phyloP scores from a whole-genome alignment of 495 filamentous ascomycete genomes.

The Hypoxylon crocopeplum region DNA sequence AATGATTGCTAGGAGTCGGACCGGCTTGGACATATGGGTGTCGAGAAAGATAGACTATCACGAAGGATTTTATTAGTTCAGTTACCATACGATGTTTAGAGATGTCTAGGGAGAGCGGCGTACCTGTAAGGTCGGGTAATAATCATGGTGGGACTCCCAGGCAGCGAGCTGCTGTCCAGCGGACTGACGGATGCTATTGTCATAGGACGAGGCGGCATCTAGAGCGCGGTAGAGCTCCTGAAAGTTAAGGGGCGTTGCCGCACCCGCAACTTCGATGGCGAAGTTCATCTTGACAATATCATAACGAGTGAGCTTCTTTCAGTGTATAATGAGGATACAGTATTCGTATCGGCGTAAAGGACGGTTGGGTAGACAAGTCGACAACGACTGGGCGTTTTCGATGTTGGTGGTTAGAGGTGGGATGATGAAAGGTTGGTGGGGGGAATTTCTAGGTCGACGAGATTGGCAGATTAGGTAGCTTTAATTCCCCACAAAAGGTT shows the following conservation, averaged over 20 bases:
- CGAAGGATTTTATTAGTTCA: slow-evolving; percentile 20
- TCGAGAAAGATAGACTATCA: slow-evolving; percentile 80
- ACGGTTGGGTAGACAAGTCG: background rate
- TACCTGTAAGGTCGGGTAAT: slow-evolving; percentile 82
- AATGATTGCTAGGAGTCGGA: slow-evolving; percentile 89
- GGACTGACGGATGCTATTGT: slow-evolving; percentile 76
- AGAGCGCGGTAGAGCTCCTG: slow-evolving; percentile 76
- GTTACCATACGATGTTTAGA: background rate
- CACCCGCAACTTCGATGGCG: slow-evolving; percentile 61
- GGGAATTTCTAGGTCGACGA: no score
- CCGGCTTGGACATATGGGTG: slow-evolving; percentile 71
- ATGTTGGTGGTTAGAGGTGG: no score
- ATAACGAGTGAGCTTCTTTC: background rate
- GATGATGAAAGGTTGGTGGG: no score
- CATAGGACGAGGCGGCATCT: slow-evolving; percentile 72
- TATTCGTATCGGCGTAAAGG: background rate
- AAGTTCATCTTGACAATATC: slow-evolving; percentile 53
- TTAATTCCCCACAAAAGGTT: no score
- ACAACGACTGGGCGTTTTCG: no score
- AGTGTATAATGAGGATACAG: background rate
- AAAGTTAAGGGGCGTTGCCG: slow-evolving; percentile 60
- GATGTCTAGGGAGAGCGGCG: slow-evolving; percentile 4
- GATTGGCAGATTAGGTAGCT: no score
- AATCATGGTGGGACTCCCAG: slow-evolving; percentile 81
- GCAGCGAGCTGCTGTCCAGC: slow-evolving; percentile 81